phyloP scores from a whole-genome alignment of 345 rosid species.

The Combretum micranthum region DNA sequence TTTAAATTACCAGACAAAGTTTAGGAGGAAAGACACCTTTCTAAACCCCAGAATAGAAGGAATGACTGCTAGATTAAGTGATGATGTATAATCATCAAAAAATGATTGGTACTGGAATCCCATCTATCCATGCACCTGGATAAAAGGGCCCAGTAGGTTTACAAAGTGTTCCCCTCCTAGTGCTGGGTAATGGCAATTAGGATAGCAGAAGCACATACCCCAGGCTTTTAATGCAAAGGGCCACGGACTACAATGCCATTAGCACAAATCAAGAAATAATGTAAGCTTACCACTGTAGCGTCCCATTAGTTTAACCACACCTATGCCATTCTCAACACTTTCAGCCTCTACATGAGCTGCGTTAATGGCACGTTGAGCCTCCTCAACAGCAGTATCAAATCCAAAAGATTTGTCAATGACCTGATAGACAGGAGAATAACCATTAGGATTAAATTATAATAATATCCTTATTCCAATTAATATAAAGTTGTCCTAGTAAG shows the following conservation, averaged over 20 bases:
- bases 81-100: no score
- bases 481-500: constrained; percentile 5
- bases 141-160: no score
- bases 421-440: constrained; percentile 20
- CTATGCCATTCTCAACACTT: constrained; percentile 73
- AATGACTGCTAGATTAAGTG: no score
- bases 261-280: constrained; percentile 3
- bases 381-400: constrained; percentile 94
- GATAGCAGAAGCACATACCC: no score
- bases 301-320: constrained; percentile 89
- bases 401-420: constrained; percentile 81
- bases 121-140: no score
- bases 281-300: constrained; percentile 66
- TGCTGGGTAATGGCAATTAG: no score
- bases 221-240: no score
- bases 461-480: constrained; percentile 8
- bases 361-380: constrained; percentile 90
- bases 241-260: background rate
- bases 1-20: no score
- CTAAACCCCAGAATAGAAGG: no score
- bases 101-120: no score
- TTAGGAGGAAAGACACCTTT: no score
- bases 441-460: background rate
- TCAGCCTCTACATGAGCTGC: constrained; percentile 93
- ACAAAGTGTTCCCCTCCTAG: no score